phyloP scores from a whole-genome alignment of 148 eudicot species.

The Cornus florida region DNA sequence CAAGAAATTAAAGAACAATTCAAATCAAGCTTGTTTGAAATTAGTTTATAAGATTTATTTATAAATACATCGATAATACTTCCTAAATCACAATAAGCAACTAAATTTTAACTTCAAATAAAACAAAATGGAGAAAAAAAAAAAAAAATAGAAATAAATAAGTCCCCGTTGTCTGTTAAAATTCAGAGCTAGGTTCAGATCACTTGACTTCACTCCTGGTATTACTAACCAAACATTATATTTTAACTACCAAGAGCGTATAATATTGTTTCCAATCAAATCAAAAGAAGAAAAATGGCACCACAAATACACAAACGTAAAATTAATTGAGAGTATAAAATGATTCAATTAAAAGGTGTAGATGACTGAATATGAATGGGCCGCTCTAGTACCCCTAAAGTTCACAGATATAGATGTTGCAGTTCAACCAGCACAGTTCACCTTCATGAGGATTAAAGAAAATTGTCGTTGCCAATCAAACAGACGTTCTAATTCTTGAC shows the following conservation, averaged over 20 bases:
- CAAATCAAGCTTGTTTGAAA: neutral
- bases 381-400: neutral
- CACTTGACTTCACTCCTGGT: neutral
- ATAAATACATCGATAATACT: neutral
- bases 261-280: neutral
- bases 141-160: too few species aligned
- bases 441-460: neutral
- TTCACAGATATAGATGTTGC: neutral
- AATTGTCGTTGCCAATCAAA: neutral
- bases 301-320: neutral
- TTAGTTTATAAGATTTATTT: too few species aligned
- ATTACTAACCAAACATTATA: neutral
- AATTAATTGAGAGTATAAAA: too few species aligned
- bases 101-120: too few species aligned
- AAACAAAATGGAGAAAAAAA: neutral
- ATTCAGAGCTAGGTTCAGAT: neutral
- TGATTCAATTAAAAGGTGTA: neutral
- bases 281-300: neutral
- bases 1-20: neutral
- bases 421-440: neutral
- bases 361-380: too few species aligned
- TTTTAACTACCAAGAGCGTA: too few species aligned
- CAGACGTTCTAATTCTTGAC: neutral
- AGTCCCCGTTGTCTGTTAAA: too few species aligned
- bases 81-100: neutral